Evolutionary conservation across 2,329 filamentous ascomycete species (phyloP).

Genomic region (Ophiostoma montium): DNA sequence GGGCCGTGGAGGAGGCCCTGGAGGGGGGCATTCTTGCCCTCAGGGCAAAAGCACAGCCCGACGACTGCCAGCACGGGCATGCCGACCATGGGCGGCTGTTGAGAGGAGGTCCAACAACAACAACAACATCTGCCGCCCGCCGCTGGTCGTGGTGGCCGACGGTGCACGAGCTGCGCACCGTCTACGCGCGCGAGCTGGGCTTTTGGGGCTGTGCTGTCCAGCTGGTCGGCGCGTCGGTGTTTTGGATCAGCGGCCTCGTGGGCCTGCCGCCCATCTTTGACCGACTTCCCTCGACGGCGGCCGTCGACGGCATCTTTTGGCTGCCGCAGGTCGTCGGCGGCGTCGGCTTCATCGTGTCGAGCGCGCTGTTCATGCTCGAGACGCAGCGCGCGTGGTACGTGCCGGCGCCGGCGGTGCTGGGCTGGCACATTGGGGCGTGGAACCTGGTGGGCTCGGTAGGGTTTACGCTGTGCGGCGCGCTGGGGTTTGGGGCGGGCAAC

Average conservation of each 20-base stretch:
- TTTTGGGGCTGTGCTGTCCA: constrained; percentile 46
- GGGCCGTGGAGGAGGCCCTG: constrained; percentile 43
- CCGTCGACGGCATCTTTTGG: constrained; percentile 45
- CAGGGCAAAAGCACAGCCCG: too few relatives aligned
- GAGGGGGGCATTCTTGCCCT: constrained; percentile 16
- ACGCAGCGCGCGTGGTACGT: constrained; percentile 49
- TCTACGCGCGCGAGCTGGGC: constrained; percentile 48
- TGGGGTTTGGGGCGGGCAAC: constrained; percentile 32
- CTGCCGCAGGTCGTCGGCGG: constrained; percentile 49
- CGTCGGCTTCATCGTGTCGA: constrained; percentile 43
- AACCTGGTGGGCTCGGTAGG: constrained; percentile 50
- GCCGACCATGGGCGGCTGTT: background rate
- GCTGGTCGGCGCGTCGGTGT: constrained; percentile 44
- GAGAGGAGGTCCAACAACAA: too few relatives aligned
- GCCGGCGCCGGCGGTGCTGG: constrained; percentile 40
- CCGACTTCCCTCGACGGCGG: constrained; percentile 28
- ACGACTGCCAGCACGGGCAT: background rate
- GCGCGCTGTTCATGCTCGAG: constrained; percentile 49
- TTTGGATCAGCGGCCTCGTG: constrained; percentile 50
- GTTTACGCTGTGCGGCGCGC: constrained; percentile 46
- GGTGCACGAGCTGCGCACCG: constrained; percentile 37
- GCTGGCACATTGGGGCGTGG: constrained; percentile 55
- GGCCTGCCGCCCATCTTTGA: constrained; percentile 41
- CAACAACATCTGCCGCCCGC: constrained; percentile 2
- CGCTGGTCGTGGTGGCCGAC: constrained; percentile 48